Evolutionary conservation across 2,329 filamentous ascomycete species (phyloP), one percentile per base, ranked within the genome.

Genomic region (Ramularia collo-cygni): DNA sequence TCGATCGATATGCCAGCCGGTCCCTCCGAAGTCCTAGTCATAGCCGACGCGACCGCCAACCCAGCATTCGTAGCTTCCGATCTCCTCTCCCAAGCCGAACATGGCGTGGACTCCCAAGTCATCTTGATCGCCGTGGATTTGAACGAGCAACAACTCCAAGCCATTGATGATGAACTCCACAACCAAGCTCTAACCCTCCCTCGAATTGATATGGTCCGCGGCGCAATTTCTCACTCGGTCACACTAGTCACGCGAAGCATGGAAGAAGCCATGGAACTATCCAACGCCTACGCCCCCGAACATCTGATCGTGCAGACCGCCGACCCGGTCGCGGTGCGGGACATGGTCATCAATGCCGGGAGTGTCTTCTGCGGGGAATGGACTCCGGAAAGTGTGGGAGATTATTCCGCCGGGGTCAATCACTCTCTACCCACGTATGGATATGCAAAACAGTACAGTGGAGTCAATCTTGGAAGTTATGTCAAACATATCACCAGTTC

Each of bases 1-100:
- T 83, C 87, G 64, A 98, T 98, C 56, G 92, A 98, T 61, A 98
- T 98, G 92, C 92, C 92, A 8, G 92, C 92, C 26, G 92, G 92
- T 0, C 92, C 92, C 0, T 95, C 88, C 26, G 92, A 98, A 63
- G 88, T 98, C 3, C 76, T 98, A n/a, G 92, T 98, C 41, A 75
- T 98, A 37, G 92, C 92, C 19, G 92, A 98, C 67, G 78, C 81
- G 62, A 75, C 81, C 36, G 80, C 92, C 35, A 90, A 94, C 61
- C 90, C 92, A 4, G 87, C 86, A 1, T 98, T 96, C 59, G 90
- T 98, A 35, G 92, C 92, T 4, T 93, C 87, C 2, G 92, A 98
- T 61, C 75, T 98, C 14, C 74, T 98, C 35, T 94, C 85, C 29
- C 92, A 98, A 67, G 92, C 92, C 1, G 92, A 98, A 67, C 92